phyloP scores from a whole-genome alignment of 306 rosid species.

The Prunus salicina region DNA sequence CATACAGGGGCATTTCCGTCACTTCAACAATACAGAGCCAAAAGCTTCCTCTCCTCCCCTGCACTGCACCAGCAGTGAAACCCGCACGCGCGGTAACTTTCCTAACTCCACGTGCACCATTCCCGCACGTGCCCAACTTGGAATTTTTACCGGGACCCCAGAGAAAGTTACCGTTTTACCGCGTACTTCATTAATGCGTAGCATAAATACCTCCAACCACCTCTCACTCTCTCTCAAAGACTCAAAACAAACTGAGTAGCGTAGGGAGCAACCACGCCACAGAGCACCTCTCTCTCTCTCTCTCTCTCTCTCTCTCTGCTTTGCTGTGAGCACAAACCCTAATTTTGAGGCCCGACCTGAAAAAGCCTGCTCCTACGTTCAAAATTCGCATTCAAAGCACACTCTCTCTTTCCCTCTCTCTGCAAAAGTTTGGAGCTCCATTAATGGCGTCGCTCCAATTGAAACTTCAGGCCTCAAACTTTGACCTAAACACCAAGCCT shows the following conservation, averaged over 20 bases:
- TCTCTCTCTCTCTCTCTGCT: not conserved
- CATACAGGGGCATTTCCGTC: conserved; percentile 10
- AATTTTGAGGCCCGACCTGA: conserved; percentile 29
- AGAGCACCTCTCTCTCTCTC: not conserved
- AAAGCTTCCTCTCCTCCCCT: not conserved
- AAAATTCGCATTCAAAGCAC: conserved; percentile 8
- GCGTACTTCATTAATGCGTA: not conserved
- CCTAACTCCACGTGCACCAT: conserved; percentile 7
- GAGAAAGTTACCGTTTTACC: not conserved
- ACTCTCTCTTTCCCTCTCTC: not conserved
- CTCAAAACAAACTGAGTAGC: not conserved
- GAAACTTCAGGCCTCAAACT: not conserved
- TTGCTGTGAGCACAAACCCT: conserved; percentile 26
- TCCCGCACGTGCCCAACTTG: conserved; percentile 8
- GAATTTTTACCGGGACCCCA: too few relatives aligned
- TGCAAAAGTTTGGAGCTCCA: conserved; percentile 2
- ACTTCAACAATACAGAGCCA: not conserved
- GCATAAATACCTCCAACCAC: conserved; percentile 72
- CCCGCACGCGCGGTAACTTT: conserved; percentile 13
- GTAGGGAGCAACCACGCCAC: not conserved
- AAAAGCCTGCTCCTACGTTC: conserved; percentile 21
- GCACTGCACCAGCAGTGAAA: not conserved
- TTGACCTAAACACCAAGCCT: not conserved
- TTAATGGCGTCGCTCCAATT: conserved; percentile 26
- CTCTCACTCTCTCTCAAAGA: conserved; percentile 1